A percentile compares a stretch with the other conserved stretches of the same genome.
phyloP scores from a whole-genome alignment of 257 asterid species.

The Solanum chaucha region DNA sequence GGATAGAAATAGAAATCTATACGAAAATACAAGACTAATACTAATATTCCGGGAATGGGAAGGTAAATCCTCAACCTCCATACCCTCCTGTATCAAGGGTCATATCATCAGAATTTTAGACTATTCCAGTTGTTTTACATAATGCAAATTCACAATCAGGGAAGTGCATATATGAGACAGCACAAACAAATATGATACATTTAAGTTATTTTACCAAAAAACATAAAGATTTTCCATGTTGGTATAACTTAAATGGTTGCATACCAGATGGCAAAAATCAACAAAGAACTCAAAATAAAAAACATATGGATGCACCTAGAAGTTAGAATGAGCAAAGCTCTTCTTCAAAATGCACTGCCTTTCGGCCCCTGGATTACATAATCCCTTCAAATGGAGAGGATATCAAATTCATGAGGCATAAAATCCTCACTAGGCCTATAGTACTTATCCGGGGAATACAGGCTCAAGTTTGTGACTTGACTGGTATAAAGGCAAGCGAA shows the following conservation, averaged over 20 bases:
- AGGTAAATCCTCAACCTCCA: neutral
- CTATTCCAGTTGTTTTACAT: neutral
- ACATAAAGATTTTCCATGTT: neutral
- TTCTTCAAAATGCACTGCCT: neutral
- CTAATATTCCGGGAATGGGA: neutral
- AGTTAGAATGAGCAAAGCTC: neutral
- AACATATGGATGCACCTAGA: neutral
- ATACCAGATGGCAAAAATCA: neutral
- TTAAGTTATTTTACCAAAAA: neutral
- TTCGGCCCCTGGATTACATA: neutral
- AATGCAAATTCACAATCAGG: neutral
- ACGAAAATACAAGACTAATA: neutral
- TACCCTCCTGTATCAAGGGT: neutral
- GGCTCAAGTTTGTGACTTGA: slow-evolving; percentile 76
- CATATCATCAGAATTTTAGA: neutral
- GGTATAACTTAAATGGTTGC: neutral
- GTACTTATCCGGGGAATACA: slow-evolving; percentile 85
- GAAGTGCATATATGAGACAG: neutral
- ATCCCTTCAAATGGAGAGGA: slow-evolving; percentile 31
- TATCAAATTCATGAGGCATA: slow-evolving; percentile 91
- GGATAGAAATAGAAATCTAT: neutral
- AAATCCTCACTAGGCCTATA: slow-evolving; percentile 90
- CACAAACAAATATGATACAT: neutral
- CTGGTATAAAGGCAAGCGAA: slow-evolving; percentile 93
- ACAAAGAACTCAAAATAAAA: neutral